A percentile compares a stretch with the other conserved stretches of the same genome.
Evolutionary conservation across 1,284 basidiomycete genomes (phyloP).

Genomic region (Ustilago vetiveriae): DNA sequence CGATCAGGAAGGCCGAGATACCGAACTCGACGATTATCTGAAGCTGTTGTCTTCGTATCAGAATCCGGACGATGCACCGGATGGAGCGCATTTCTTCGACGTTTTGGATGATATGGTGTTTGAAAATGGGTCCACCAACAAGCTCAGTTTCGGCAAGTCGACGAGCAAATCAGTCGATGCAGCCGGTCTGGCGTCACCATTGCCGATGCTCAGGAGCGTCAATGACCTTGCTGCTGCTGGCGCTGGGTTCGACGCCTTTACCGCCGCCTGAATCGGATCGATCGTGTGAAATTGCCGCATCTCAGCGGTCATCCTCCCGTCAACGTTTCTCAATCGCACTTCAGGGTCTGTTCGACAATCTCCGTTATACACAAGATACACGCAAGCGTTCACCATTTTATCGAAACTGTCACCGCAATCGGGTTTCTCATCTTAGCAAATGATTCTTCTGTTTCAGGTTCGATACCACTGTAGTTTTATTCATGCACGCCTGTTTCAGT

Average conservation of each 20-base stretch:
- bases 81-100: slow-evolving; percentile 35
- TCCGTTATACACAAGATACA: too few species aligned
- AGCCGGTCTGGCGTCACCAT: not conserved
- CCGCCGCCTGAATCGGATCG: slow-evolving; percentile 5
- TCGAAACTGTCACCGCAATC: too few species aligned
- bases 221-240: slow-evolving; percentile 31
- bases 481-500: too few species aligned
- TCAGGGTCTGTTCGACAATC: too few species aligned
- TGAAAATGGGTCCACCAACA: slow-evolving; percentile 23
- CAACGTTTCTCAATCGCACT: too few species aligned
- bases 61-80: slow-evolving; percentile 40
- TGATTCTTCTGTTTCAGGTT: too few species aligned
- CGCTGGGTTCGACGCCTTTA: slow-evolving; percentile 28
- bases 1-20: slow-evolving; percentile 19
- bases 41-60: slow-evolving; percentile 43
- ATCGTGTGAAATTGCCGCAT: too few species aligned
- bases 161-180: not conserved
- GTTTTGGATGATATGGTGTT: slow-evolving; percentile 44
- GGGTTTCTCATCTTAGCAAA: too few species aligned
- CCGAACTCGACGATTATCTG: slow-evolving; percentile 40
- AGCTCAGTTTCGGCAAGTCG: slow-evolving; percentile 12
- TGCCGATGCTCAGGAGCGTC: slow-evolving; percentile 19
- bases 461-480: too few species aligned
- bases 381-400: slow-evolving; percentile 4
- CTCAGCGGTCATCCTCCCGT: too few species aligned